Evolutionary conservation across 2,329 filamentous ascomycete genomes (phyloP), one percentile per base, ranked within the genome.

Genomic region (Trichoderma semiorbis): DNA sequence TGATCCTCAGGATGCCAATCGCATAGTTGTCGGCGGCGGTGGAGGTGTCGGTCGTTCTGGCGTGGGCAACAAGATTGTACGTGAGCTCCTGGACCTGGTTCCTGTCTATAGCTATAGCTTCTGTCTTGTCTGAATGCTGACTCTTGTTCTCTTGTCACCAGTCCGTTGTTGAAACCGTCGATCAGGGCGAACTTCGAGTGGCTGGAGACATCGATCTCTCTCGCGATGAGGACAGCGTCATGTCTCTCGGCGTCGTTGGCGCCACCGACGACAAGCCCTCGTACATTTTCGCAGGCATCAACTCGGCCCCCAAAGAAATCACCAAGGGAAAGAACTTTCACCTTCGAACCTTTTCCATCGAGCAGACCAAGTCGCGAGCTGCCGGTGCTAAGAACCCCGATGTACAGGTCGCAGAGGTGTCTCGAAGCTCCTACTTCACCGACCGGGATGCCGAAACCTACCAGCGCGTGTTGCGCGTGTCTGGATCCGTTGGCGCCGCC

Each of bases 191-290:
- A 62, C 83, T 93, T 64, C 86, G 90, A 74, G 84, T 91, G 75
- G 84, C 87, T 26, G 89, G 90, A 74, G 93, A 97, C 76, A 86
- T 95, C 78, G 90, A 94, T 72, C 89, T 97, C 63, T 92, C 92
- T 73, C 88, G 90, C 76, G 90, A 95, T 78, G 95, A 98, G 83
- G 95, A 98, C 82, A 97, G 92, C 71, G 93, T 97, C 72, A 94
- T 92, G 75, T 95, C 92, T 69, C 86, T 98, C 64, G 93, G 90
- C 55, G 89, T 92, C 67, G 36, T 24, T 12, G 90, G 93, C 75
- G 87, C 83, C 78, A 87, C 78, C 81, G 88, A 84, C 81, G 84
- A 84, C 65, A 90, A 86, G 76, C 85, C 78, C 62, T 88, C 87
- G 28, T 80, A 85, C 57, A 60, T 84, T 68, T 90, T 93, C 75